phyloP scores from a whole-genome alignment of 2,329 filamentous ascomycete species.

The Penicillium sp. region DNA sequence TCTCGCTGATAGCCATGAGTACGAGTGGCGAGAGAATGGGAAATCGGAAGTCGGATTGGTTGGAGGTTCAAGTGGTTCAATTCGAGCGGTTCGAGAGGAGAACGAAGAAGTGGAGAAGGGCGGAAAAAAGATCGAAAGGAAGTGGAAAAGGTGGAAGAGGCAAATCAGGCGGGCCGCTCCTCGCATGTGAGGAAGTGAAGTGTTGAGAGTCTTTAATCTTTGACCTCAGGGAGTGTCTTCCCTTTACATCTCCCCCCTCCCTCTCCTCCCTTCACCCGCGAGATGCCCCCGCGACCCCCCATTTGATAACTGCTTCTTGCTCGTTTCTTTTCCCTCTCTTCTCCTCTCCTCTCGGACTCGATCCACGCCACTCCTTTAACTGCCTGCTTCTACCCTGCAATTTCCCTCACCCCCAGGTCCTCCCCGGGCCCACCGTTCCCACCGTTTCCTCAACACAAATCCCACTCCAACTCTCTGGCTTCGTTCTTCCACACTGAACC shows the following conservation, averaged over 20 bases:
- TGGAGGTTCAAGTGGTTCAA: slow-evolving; percentile 2
- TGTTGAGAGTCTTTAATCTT: too few relatives aligned
- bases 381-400: background rate
- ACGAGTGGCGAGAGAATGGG: slow-evolving; percentile 9
- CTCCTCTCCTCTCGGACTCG: background rate
- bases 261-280: slow-evolving; percentile 14
- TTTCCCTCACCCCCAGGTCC: background rate
- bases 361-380: background rate
- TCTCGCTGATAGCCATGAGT: slow-evolving; percentile 62
- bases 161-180: slow-evolving; percentile 13
- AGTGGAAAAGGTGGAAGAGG: slow-evolving; percentile 15
- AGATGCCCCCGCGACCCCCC: too few relatives aligned
- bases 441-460: slow-evolving; percentile 11
- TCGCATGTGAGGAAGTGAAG: slow-evolving; percentile 26
- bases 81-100: too few relatives aligned
- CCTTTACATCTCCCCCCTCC: slow-evolving; percentile 8
- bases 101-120: slow-evolving; percentile 14
- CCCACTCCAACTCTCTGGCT: background rate
- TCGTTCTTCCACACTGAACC: background rate
- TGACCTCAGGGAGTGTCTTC: slow-evolving; percentile 9
- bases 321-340: slow-evolving; percentile 4
- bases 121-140: too few relatives aligned
- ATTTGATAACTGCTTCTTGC: too few relatives aligned
- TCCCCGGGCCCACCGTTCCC: slow-evolving; percentile 9
- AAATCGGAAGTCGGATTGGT: background rate